phyloP scores from a whole-genome alignment of 805 yeast genomes.

The Yarrowia sp. region DNA sequence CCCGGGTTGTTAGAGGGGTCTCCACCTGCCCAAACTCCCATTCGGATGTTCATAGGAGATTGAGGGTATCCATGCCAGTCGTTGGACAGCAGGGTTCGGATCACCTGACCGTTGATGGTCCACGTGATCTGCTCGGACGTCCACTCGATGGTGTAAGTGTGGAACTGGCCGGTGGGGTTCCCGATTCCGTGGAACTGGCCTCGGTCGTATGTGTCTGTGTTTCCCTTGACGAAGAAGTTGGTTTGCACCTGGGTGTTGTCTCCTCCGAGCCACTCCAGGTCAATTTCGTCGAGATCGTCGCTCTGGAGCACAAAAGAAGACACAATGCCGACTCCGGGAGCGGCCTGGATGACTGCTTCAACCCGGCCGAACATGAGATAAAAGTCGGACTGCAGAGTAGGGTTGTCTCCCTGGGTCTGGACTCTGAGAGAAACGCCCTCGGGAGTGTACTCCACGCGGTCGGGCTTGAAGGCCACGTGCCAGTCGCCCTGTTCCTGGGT shows the following conservation, averaged over 20 bases:
- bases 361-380: constrained; percentile 90
- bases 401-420: constrained; percentile 72
- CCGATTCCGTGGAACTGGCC: constrained; percentile 67
- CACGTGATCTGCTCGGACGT: constrained; percentile 67
- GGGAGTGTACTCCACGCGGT: constrained; percentile 53
- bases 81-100: constrained; percentile 66
- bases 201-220: constrained; percentile 77
- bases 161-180: constrained; percentile 65
- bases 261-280: constrained; percentile 85
- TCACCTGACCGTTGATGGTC: constrained; percentile 72
- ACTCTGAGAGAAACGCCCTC: constrained; percentile 72
- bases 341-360: constrained; percentile 74
- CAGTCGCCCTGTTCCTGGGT: constrained; percentile 56
- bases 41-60: constrained; percentile 80
- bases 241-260: constrained; percentile 77
- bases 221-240: constrained; percentile 78
- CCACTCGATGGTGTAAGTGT: constrained; percentile 89
- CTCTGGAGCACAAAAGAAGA: constrained; percentile 81
- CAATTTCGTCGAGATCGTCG: constrained; percentile 90
- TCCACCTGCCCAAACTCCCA: constrained; percentile 63
- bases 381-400: constrained; percentile 76
- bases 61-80: constrained; percentile 82
- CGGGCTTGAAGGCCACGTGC: constrained; percentile 49
- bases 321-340: constrained; percentile 78
- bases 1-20: constrained; percentile 60